Percentiles rank a stretch among this genome's conserved stretches.
Conservation (phyloP, 306 rosid genomes). For the Dryas octopetala region DNA sequence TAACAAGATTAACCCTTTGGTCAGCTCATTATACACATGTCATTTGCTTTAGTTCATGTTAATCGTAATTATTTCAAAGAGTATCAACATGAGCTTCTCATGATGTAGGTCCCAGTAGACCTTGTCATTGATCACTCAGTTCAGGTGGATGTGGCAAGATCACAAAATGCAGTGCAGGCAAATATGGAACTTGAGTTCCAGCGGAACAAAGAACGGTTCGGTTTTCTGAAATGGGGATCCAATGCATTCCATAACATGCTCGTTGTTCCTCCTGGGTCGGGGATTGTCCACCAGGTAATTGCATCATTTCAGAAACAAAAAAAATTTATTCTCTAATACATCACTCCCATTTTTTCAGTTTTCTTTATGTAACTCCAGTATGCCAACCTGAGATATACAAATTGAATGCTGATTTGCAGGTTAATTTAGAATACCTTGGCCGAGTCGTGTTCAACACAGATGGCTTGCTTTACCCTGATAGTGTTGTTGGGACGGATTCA, state of each 20-base stretch:
- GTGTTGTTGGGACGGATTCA: slow-evolving; percentile 96
- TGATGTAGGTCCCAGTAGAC: slow-evolving; percentile 84
- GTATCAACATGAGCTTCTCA: not conserved
- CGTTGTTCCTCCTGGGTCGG: slow-evolving; percentile 96
- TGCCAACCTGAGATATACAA: slow-evolving; percentile 12
- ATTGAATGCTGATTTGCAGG: slow-evolving; percentile 52
- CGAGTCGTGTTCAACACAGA: slow-evolving; percentile 85
- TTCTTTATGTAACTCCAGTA: slow-evolving; percentile 15
- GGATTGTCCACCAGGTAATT: slow-evolving; percentile 94
- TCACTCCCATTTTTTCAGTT: not conserved
- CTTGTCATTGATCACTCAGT: slow-evolving; percentile 99
- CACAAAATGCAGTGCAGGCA: slow-evolving; percentile 89
- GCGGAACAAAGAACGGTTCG: slow-evolving; percentile 83
- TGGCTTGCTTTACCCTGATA: slow-evolving; percentile 88
- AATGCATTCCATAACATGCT: slow-evolving; percentile 89
- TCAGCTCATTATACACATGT: slow-evolving; percentile 21
- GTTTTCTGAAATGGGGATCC: slow-evolving; percentile 97
- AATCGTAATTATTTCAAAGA: not conserved
- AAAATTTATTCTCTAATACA: not conserved
- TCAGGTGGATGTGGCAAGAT: slow-evolving; percentile 93
- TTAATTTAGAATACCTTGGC: slow-evolving; percentile 90
- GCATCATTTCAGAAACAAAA: slow-evolving; percentile 7
- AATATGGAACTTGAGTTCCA: slow-evolving; percentile 88
- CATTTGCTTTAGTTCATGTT: not conserved
- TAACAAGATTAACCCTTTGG: slow-evolving; percentile 92